Evolutionary conservation across 2,329 filamentous ascomycete species (phyloP).

Genomic region (Cladorrhinum sp.): DNA sequence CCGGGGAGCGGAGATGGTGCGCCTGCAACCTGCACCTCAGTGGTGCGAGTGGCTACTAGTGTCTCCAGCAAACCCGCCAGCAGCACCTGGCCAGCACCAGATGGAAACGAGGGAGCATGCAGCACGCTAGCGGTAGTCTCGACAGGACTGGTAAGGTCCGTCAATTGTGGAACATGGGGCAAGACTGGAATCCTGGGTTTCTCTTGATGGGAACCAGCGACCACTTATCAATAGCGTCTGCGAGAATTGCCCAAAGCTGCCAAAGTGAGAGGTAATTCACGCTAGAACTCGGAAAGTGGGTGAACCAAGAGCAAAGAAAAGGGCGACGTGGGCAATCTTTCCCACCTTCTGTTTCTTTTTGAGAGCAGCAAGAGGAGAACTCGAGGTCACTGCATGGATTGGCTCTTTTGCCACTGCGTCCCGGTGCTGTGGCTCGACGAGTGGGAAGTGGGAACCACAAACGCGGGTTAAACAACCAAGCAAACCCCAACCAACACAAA

Average conservation of each 20-base stretch:
- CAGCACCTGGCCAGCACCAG: constrained; percentile 6
- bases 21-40: constrained; percentile 10
- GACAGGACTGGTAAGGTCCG: constrained; percentile 26
- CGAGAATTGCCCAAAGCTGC: background rate
- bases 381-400: background rate
- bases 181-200: background rate
- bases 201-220: background rate
- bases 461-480: background rate
- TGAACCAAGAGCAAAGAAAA: background rate
- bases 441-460: constrained; percentile 2
- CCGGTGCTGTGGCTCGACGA: constrained; percentile 12
- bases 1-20: constrained; percentile 16
- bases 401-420: constrained; percentile 16
- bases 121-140: constrained; percentile 27
- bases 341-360: background rate
- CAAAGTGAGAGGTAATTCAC: background rate
- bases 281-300: background rate
- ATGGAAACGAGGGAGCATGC: constrained; percentile 28
- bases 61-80: constrained; percentile 18
- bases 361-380: too few species aligned
- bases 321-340: background rate
- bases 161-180: constrained; percentile 26
- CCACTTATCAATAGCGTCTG: constrained; percentile 25
- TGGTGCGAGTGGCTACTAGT: constrained; percentile 24
- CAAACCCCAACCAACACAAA: background rate